Percentiles rank a stretch among this genome's conserved stretches.
Evolutionary conservation across 805 yeast genomes (phyloP).

Genomic region (Ogataea corticis): DNA sequence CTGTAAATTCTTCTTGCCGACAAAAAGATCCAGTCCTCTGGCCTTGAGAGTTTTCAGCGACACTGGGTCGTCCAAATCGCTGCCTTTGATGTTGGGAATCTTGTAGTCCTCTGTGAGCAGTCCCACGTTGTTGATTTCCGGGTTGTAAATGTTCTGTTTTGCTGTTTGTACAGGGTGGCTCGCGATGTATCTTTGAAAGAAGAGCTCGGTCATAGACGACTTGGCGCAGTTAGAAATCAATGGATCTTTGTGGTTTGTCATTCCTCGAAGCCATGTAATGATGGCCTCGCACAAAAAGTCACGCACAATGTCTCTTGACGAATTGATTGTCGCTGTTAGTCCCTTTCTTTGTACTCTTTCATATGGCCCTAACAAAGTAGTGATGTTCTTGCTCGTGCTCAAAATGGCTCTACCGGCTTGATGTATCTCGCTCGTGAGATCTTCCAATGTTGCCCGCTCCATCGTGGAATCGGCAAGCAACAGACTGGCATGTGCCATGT

Average conservation of each 20-base stretch:
- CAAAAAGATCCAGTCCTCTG: conserved; percentile 14
- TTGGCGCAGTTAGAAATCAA: conserved; percentile 42
- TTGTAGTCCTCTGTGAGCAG: conserved; percentile 36
- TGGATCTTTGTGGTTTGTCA: conserved; percentile 39
- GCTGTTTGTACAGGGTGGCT: conserved; percentile 33
- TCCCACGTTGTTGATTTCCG: conserved; percentile 27
- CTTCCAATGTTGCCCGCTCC: conserved; percentile 6
- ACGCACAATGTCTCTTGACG: conserved; percentile 51
- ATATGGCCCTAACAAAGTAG: conserved; percentile 17
- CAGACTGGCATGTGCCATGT: conserved; percentile 27
- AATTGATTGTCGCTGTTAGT: conserved; percentile 54
- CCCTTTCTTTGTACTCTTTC: conserved; percentile 37
- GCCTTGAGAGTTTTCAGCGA: conserved; percentile 23
- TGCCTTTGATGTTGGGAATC: conserved; percentile 38
- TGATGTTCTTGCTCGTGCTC: conserved; percentile 33
- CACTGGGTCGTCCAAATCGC: conserved; percentile 28
- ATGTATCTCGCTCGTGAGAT: conserved; percentile 46
- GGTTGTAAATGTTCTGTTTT: conserved; percentile 17
- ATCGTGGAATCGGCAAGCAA: conserved; percentile 16
- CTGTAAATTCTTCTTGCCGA: neutral
- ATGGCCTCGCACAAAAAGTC: conserved; percentile 47
- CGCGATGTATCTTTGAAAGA: conserved; percentile 40
- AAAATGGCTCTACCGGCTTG: conserved; percentile 50
- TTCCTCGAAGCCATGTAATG: conserved; percentile 51
- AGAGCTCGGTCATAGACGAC: conserved; percentile 42